These are phyloP conservation scores for Jaapia argillacea DNA, from an alignment of 768 basidiomycete species.

Conservation along the genomic window DNA sequence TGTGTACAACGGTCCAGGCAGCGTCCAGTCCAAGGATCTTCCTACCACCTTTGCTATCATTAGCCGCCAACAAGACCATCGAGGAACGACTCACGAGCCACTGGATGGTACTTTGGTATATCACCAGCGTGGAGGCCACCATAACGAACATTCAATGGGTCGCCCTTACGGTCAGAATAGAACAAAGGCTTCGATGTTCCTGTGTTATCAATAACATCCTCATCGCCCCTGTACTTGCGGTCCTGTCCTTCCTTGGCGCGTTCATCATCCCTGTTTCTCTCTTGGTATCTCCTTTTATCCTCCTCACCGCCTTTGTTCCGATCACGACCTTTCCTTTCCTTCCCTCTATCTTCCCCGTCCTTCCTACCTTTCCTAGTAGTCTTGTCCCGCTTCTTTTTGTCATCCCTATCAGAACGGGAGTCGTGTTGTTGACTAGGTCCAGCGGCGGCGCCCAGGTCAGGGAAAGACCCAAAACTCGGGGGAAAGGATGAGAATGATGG, in stretches of 20 bases:
- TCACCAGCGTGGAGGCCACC: conserved; percentile 54
- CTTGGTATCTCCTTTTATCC: conserved; percentile 3
- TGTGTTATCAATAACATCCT: conserved; percentile 12
- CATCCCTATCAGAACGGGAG: conserved; percentile 11
- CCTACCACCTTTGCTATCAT: conserved; percentile 46
- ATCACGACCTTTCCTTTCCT: background rate
- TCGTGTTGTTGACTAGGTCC: conserved; percentile 25
- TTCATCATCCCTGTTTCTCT: conserved; percentile 18
- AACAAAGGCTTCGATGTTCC: conserved; percentile 27
- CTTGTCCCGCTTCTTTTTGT: conserved; percentile 6
- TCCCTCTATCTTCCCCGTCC: conserved; percentile 7
- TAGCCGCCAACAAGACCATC: conserved; percentile 27
- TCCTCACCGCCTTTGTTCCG: background rate
- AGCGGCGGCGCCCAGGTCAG: conserved; percentile 46
- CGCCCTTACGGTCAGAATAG: conserved; percentile 61
- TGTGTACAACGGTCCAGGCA: conserved; percentile 34
- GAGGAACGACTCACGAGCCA: conserved; percentile 37
- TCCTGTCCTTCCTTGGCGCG: conserved; percentile 25
- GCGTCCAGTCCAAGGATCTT: conserved; percentile 52
- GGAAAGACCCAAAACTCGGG: conserved; percentile 63
- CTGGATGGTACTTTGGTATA: conserved; percentile 54
- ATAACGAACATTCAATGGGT: conserved; percentile 54
- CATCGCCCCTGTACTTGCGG: conserved; percentile 14
- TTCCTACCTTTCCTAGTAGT: conserved; percentile 13
- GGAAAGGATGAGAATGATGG: conserved; percentile 56